Conservation (phyloP, 306 rosid genomes). For the Erythrophleum fordii region DNA sequence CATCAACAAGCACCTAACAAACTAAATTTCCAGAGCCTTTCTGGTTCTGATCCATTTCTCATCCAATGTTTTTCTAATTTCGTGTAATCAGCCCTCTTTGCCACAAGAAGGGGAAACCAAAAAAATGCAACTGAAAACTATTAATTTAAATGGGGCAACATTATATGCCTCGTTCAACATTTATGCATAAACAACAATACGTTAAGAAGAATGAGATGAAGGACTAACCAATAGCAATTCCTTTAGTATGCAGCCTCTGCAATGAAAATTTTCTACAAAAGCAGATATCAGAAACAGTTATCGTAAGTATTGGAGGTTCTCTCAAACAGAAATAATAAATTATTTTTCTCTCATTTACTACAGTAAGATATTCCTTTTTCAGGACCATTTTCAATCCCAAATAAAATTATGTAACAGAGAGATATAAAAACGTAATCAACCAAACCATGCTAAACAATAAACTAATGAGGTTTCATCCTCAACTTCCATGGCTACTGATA, state of each 20-base stretch:
- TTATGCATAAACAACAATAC: background rate
- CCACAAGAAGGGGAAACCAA: conserved; percentile 2
- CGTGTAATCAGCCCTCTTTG: background rate
- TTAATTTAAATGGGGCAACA: background rate
- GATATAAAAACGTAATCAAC: background rate
- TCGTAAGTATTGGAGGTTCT: no score
- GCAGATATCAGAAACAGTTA: conserved; percentile 12
- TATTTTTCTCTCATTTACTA: no score
- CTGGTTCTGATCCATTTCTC: background rate
- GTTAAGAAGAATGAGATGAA: background rate
- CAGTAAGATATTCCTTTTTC: conserved; percentile 3
- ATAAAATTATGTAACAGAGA: background rate
- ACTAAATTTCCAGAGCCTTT: background rate
- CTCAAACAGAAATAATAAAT: no score
- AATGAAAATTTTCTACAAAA: background rate
- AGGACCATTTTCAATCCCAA: conserved; percentile 24
- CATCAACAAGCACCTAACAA: conserved; percentile 3
- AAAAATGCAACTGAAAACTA: background rate
- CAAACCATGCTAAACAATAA: conserved; percentile 21
- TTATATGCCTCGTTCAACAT: background rate
- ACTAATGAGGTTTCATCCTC: conserved; percentile 14
- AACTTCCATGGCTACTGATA: conserved; percentile 24
- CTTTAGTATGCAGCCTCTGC: conserved; percentile 1
- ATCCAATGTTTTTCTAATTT: background rate
- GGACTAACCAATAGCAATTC: conserved; percentile 4